Evolutionary conservation across 2,329 filamentous ascomycete species (phyloP), one percentile per base, ranked within the genome.

Genomic region (Nigrospora sphaerica): DNA sequence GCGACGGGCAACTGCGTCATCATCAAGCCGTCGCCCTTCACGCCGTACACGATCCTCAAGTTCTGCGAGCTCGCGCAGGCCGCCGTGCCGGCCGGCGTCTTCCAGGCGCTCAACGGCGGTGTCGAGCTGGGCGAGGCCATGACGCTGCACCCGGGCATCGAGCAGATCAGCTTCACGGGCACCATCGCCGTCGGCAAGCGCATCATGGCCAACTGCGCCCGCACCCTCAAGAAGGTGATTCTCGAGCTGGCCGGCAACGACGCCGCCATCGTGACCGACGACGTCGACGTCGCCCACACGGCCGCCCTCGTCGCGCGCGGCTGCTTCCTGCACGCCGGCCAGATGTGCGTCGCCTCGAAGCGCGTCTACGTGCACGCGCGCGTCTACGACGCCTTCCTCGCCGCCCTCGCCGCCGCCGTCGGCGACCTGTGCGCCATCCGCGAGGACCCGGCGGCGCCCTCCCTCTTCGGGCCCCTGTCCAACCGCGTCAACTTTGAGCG

Each of bases 401-500:
- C 32, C 18, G 12, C 17, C 12, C 17, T 34, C 4, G 32, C 17
- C 18, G 18, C n/a, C 9, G 42, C 5, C 3, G n/a, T 28, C 32
- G 13, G 5, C 9, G 28, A 44, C 32, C 14, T 31, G 45, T 69
- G 63, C 42, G 66, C 65, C 37, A 68, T 73, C 12, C 52, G 59
- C 48, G 59, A 61, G 44, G 63, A 65, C 19, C 49, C 47, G 11
- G 38, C 44, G 4, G 53, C 55, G 13, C 59, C 57, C 33, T 62
- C 60, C 38, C 59, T 77, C 35, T 72, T 80, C 46, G 77, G 80
- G 1, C 83, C 83, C 0, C 63, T 86, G 3, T 80, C 82, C 49
- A 86, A 86, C 62, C 63, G 71, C 52, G 75, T 80, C 73, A 83
- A 86, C 61, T 86, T 73, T 57, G 75, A 83, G 40, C 74, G 73